Percentiles rank a stretch among this genome's conserved stretches.
Conservation (phyloP, 768 basidiomycete genomes). For the Dacryopinax spathularia region DNA sequence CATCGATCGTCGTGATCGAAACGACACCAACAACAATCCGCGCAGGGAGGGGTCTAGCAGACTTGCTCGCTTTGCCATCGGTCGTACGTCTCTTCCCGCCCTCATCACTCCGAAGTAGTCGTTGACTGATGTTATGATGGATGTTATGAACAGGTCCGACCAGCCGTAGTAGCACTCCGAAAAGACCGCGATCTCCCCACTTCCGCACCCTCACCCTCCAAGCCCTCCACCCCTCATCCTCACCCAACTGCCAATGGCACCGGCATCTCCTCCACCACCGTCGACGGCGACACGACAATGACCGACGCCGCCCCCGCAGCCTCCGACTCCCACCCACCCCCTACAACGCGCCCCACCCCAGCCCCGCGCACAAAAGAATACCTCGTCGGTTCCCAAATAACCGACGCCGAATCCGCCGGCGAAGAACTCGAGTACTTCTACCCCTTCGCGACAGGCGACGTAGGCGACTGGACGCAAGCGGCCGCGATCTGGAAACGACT, state of each 20-base stretch:
- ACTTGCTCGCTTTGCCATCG: constrained; percentile 61
- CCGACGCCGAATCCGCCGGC: constrained; percentile 61
- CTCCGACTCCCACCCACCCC: not conserved
- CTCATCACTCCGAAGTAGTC: not conserved
- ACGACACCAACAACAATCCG: constrained; percentile 53
- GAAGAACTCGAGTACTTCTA: constrained; percentile 63
- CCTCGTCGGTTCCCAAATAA: constrained; percentile 64
- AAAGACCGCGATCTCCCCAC: constrained; percentile 15
- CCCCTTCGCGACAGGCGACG: constrained; percentile 63
- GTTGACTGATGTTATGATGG: too few relatives aligned
- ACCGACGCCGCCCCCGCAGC: constrained; percentile 4
- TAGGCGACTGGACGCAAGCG: constrained; percentile 68
- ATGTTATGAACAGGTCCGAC: constrained; percentile 67
- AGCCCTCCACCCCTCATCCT: constrained; percentile 6
- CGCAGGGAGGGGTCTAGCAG: constrained; percentile 66
- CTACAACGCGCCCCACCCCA: not conserved
- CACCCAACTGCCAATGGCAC: constrained; percentile 4
- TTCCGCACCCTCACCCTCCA: constrained; percentile 16
- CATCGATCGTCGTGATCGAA: constrained; percentile 69
- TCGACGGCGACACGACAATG: constrained; percentile 30
- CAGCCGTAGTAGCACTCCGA: constrained; percentile 66
- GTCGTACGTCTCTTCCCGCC: constrained; percentile 37
- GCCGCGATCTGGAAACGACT: constrained; percentile 87
- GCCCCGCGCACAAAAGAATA: constrained; percentile 39
- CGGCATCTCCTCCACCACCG: constrained; percentile 26